These are phyloP conservation scores for Solanum rostratum DNA, from an alignment of 257 asterid genomes.

Conservation along the genomic window DNA sequence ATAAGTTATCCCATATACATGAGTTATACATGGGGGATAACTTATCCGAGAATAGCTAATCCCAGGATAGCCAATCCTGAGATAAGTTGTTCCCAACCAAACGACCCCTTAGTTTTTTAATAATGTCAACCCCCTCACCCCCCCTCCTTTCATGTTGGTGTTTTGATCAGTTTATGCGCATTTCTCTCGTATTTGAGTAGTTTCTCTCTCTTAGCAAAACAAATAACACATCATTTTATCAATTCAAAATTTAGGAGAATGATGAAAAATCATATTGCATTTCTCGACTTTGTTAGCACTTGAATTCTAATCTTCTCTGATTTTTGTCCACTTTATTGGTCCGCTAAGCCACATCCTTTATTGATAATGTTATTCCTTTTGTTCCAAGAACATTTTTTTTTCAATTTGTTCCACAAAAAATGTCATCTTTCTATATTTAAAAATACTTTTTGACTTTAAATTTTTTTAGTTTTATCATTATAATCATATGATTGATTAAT, in stretches of 20 bases:
- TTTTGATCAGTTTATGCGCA: neutral
- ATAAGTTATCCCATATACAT: too few species aligned
- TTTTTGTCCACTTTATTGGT: neutral
- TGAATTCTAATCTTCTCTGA: neutral
- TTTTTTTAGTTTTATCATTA: too few species aligned
- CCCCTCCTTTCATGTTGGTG: too few species aligned
- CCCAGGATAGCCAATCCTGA: too few species aligned
- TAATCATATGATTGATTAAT: neutral
- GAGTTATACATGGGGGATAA: too few species aligned
- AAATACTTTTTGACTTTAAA: neutral
- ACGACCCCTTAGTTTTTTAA: too few species aligned
- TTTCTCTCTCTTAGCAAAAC: neutral
- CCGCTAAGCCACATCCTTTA: neutral
- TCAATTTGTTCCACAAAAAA: neutral
- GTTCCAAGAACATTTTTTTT: neutral
- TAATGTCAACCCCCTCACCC: too few species aligned
- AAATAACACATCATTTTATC: neutral
- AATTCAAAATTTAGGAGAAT: neutral
- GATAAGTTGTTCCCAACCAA: too few species aligned
- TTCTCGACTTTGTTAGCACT: neutral
- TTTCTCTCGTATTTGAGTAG: neutral
- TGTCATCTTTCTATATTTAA: neutral
- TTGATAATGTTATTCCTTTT: neutral
- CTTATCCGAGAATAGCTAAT: too few species aligned
- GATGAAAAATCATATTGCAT: neutral